Evolutionary conservation across 2,329 filamentous ascomycete species (phyloP).

Genomic region (Trichoderma atrobrunneum): DNA sequence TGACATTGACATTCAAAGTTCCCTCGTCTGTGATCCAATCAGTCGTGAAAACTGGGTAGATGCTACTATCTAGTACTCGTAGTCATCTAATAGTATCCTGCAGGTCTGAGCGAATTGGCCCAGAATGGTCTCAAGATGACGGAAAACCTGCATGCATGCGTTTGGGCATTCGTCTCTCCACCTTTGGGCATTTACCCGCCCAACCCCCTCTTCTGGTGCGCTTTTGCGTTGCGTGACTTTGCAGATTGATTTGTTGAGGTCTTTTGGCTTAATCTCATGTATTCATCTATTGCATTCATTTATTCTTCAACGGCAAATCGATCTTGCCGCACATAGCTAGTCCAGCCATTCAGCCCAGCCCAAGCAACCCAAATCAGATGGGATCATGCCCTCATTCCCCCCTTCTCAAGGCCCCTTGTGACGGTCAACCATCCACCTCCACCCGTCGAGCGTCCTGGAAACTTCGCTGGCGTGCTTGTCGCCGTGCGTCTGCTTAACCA

Average conservation of each 20-base stretch:
- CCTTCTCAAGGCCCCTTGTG: neutral
- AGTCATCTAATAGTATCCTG: conserved; percentile 1
- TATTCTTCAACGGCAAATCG: neutral
- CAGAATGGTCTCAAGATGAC: neutral
- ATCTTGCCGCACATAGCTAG: neutral
- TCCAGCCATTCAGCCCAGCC: neutral
- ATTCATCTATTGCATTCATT: neutral
- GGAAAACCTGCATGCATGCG: neutral
- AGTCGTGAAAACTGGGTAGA: neutral
- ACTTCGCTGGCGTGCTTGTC: conserved; percentile 22
- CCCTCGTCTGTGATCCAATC: neutral
- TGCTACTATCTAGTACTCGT: neutral
- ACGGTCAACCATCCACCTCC: conserved; percentile 26
- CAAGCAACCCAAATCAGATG: neutral
- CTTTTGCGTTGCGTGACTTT: neutral
- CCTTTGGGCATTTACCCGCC: neutral
- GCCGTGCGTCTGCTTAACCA: conserved; percentile 27
- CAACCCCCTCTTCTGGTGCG: neutral
- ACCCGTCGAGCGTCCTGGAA: conserved; percentile 24
- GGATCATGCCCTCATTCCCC: neutral
- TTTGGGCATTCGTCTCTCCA: neutral
- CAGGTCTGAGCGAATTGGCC: neutral
- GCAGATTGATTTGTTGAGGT: neutral
- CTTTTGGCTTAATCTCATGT: neutral
- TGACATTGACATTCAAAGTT: neutral